Evolutionary conservation across 2,329 filamentous ascomycete species (phyloP), one percentile per base, ranked within the genome.

Genomic region (Cladophialophora yegresii): DNA sequence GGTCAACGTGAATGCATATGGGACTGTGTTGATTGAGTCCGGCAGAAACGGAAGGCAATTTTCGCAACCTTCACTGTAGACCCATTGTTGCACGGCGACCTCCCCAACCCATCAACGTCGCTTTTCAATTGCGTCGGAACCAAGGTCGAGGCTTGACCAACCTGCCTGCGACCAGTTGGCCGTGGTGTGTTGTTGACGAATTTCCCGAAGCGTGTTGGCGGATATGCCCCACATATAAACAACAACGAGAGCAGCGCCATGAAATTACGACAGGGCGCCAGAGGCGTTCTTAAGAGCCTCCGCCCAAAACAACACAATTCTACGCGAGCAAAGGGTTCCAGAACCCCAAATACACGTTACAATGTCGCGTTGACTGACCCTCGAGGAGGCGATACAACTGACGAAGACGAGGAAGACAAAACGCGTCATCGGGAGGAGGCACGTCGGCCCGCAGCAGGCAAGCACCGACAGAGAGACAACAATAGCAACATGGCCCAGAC

Each of bases 401-500:
- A 55, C 47, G 50, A 47, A 33, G 32, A 55, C 47, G 50, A 47
- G 28, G 32, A 49, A 50, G n/a, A 53, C 32, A 51, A 43, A 54
- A 43, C 66, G 62, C 55, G 62, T 63, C 62, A 45, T 51, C 33
- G 22, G 43, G 28, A 43, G 49, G 43, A 68, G 63, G 50, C 28
- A 63, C 53, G 40, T 54, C 66, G 62, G 66, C 32, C 57, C 56
- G 60, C 54, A 54, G 55, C 63, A 66, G 55, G 58, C 49, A 64
- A 55, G 22, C 50, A 62, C 30, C 40, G 59, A 50, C 32, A 50
- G 61, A 53, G 62, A 61, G 50, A 59, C 54, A 64, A 65, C 65
- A 50, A 67, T 60, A 43, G 54, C 58, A 61, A 61, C 58, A 71
- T 71, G 69, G 66, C 62, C 47, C 62, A 70, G n/a, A 59, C 62